Evolutionary conservation across 306 rosid genomes (phyloP), one percentile per base, ranked within the genome.

Genomic region (Medicago arabica): DNA sequence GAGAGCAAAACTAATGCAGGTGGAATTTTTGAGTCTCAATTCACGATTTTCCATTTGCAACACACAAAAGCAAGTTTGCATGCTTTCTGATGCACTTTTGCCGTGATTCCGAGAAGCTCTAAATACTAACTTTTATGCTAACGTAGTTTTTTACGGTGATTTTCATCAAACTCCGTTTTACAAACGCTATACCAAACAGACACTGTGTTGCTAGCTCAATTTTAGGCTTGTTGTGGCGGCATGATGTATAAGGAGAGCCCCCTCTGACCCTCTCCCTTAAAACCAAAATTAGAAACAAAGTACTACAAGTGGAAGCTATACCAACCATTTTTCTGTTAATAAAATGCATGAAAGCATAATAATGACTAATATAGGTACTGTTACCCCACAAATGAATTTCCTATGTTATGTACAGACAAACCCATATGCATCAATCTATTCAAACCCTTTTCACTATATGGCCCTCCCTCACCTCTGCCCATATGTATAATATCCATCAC

Each of bases 401-500:
- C 25, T 28, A 28, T 28, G 31, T 28, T 55, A 46, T 8, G 59
- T 77, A 49, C 3, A 81, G 78, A 84, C 84, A 80, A 76, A 51
- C 44, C 59, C 83, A 36, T 74, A 65, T 72, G 80, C 60, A 55
- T 66, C 75, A 13, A 68, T 61, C 83, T 66, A 73, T 84, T 80
- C 71, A 68, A 23, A 11, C 67, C 75, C 81, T 84, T 84, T 84
- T 74, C 16, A 40, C 72, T 77, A 38, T 16, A 69, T 67, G 77
- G 50, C 41, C 71, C 74, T 31, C 69, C 57, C 39, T 71, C 78
- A 75, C 65, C 69, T 58, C 65, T 46, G 41, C 59, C 63, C 7
- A 14, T 57, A 4, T 49, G n/a, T 15, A 49, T 10, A 17, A 53
- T 18, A 54, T 54, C 63, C 41, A 60, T 60, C 66, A 28, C 40